Evolutionary conservation across 495 filamentous ascomycete species (phyloP).

Genomic region (Neurospora terricola): DNA sequence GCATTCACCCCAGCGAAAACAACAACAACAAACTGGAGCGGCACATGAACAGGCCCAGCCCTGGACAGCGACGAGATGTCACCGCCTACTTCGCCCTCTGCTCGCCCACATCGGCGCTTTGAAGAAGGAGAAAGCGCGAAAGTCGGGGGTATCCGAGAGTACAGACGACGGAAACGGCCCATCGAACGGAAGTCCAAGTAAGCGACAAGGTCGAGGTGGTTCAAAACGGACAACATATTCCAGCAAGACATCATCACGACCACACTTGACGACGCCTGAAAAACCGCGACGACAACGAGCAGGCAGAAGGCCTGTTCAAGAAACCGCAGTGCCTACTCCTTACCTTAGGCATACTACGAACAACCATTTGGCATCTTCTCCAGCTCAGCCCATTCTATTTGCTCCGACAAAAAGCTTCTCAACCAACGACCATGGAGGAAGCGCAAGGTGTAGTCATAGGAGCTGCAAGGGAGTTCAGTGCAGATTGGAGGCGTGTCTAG

Average conservation of each 20-base stretch:
- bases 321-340: slow-evolving; percentile 16
- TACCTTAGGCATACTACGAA: slow-evolving; percentile 18
- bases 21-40: not conserved
- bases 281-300: slow-evolving; percentile 5
- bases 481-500: slow-evolving; percentile 11
- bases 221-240: slow-evolving; percentile 9
- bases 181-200: not conserved
- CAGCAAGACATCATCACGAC: slow-evolving; percentile 7
- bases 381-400: not conserved
- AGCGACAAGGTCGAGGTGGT: not conserved
- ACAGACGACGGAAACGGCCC: not conserved
- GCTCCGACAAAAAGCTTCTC: not conserved
- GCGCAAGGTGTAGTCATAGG: slow-evolving; percentile 4
- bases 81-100: slow-evolving; percentile 45
- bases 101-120: slow-evolving; percentile 42
- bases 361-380: slow-evolving; percentile 13
- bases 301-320: slow-evolving; percentile 7
- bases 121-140: slow-evolving; percentile 28
- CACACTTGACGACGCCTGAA: slow-evolving; percentile 6
- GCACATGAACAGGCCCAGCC: slow-evolving; percentile 14
- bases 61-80: slow-evolving; percentile 49
- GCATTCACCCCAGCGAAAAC: slow-evolving; percentile 1
- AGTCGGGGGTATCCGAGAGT: not conserved
- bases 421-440: not conserved
- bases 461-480: slow-evolving; percentile 3